These are phyloP conservation scores for Dothistroma pini DNA, from an alignment of 2,329 filamentous ascomycete genomes.

Conservation along the genomic window DNA sequence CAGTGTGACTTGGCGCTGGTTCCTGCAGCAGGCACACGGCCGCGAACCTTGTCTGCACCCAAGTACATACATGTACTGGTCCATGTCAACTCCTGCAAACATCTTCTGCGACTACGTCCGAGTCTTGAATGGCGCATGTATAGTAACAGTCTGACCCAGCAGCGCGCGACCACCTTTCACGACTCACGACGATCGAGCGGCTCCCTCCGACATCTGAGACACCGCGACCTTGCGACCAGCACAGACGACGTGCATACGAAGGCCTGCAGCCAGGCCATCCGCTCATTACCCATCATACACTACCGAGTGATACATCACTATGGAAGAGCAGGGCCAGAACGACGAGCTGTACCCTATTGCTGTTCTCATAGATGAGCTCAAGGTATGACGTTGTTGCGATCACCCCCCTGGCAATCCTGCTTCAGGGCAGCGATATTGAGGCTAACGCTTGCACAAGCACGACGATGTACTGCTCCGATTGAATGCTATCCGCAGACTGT, in stretches of 20 bases:
- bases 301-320: slow-evolving; percentile 44
- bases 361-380: slow-evolving; percentile 98
- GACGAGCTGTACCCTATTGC: slow-evolving; percentile 99
- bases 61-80: background rate
- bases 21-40: slow-evolving; percentile 10
- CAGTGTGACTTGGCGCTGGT: background rate
- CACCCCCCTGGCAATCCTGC: background rate
- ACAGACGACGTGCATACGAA: slow-evolving; percentile 17
- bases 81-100: slow-evolving; percentile 1
- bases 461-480: slow-evolving; percentile 97
- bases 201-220: slow-evolving; percentile 8
- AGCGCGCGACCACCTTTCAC: slow-evolving; percentile 1
- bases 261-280: slow-evolving; percentile 26
- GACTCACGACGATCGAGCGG: background rate
- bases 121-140: background rate
- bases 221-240: slow-evolving; percentile 12
- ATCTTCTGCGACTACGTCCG: background rate
- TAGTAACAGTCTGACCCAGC: background rate
- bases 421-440: background rate
- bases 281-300: slow-evolving; percentile 23
- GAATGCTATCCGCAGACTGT: slow-evolving; percentile 97
- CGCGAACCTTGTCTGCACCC: slow-evolving; percentile 13
- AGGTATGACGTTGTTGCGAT: slow-evolving; percentile 56
- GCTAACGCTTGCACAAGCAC: slow-evolving; percentile 57
- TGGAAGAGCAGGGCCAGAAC: slow-evolving; percentile 86